Conservation (phyloP, 2,329 filamentous ascomycete species). For the Nigrospora oryzae region DNA sequence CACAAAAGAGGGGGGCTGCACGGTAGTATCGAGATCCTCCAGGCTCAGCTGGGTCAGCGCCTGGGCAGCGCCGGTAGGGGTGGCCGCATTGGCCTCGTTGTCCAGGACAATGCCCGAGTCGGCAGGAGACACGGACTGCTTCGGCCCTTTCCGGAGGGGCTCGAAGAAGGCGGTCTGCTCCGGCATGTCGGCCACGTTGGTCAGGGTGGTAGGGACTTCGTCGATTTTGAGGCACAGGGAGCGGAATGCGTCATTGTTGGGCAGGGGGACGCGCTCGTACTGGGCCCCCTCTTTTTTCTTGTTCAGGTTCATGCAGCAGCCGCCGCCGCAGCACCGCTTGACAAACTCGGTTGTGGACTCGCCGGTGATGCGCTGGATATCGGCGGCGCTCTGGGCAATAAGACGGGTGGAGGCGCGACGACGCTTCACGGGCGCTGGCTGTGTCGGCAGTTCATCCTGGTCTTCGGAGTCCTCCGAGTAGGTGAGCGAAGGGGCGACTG, state of each 20-base stretch:
- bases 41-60: conserved; percentile 21
- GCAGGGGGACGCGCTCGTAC: conserved; percentile 47
- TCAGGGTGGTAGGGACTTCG: conserved; percentile 65
- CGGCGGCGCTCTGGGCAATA: conserved; percentile 53
- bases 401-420: conserved; percentile 63
- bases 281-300: conserved; percentile 35
- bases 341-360: conserved; percentile 55
- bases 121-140: conserved; percentile 30
- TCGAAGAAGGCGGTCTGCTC: conserved; percentile 66
- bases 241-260: conserved; percentile 78
- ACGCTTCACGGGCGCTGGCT: conserved; percentile 33
- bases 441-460: conserved; percentile 40
- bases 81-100: conserved; percentile 24
- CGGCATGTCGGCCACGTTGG: conserved; percentile 63
- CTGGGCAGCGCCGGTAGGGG: conserved; percentile 7
- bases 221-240: conserved; percentile 71
- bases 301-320: conserved; percentile 48
- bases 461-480: conserved; percentile 52
- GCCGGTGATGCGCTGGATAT: conserved; percentile 56
- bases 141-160: conserved; percentile 36
- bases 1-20: conserved; percentile 80
- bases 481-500: conserved; percentile 51
- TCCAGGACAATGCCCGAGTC: conserved; percentile 40
- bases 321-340: conserved; percentile 55
- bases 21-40: conserved; percentile 43